Base-by-base conservation (phyloP, 371 early-diverging fungal species). In the Entomophthora muscae region DNA sequence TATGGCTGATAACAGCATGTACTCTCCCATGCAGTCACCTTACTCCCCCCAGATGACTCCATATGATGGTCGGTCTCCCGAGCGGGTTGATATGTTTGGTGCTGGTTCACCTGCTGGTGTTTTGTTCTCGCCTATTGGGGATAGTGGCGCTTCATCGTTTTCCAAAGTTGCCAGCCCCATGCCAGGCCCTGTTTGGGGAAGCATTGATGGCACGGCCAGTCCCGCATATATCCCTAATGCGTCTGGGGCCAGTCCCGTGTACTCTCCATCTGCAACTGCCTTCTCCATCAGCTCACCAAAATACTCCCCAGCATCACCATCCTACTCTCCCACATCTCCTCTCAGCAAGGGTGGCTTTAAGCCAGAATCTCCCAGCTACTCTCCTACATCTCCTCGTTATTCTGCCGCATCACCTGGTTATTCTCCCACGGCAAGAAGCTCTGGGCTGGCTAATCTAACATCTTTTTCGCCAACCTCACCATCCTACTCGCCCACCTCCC, bases 321-420 rank as follows among this genome's bases (percentile, higher is more conserved):
- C 76, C 1, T 83, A 81, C 68, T 83, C 85, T 2, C 95, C 95
- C 23, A 90, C 91, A 1, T 79, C 79, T 32, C 94, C 94, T 3
- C 73, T 74, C 58, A 93, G 93, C 73, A 80, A 80, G 0, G 90
- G 93, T 13, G 85, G 91, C 24, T 22, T 22, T 3, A n/a, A n/a
- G n/a, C 89, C 91, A 1, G 85, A 86, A 0, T 77, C 80, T 54
- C 88, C 89, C 1, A 59, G 65, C 32, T 74, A 73, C 60, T 70
- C 70, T 32, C 72, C 72, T 3, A 88, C 91, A 13, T 84, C 84
- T 21, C 78, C 81, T 52, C 93, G 75, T 74, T 76, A 94, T 69
- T 77, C 78, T 0, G 91, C 89, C 0, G 85, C 85, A 1, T 72
- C 75, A 17, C 89, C 91, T 27, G 76, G 78, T 65, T 89, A 83